phyloP scores from a whole-genome alignment of 768 basidiomycete genomes.

The Amanita pseudoporphyria region DNA sequence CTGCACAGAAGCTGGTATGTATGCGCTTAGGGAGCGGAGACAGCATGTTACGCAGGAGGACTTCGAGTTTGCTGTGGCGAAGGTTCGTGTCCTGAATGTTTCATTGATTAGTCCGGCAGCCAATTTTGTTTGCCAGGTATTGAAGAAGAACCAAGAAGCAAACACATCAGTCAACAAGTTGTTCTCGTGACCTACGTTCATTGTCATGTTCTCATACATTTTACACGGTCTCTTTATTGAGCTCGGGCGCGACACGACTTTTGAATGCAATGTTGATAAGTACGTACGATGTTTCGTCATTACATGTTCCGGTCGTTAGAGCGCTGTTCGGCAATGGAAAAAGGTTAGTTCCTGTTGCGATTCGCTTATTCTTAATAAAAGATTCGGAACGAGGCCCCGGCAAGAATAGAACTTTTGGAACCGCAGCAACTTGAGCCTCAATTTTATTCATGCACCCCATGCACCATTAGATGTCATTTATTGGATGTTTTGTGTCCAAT shows the following conservation, averaged over 20 bases:
- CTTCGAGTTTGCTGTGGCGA: conserved; percentile 32
- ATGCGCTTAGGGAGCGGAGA: conserved; percentile 87
- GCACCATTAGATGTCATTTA: too few species aligned
- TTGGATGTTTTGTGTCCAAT: too few species aligned
- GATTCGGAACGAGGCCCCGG: not conserved
- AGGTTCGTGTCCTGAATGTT: not conserved
- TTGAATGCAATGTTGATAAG: not conserved
- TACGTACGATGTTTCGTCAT: not conserved
- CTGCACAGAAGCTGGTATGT: conserved; percentile 63
- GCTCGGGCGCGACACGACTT: not conserved
- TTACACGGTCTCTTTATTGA: not conserved
- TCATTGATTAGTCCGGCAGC: not conserved
- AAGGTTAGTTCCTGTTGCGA: not conserved
- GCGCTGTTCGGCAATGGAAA: not conserved
- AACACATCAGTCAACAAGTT: conserved; percentile 85
- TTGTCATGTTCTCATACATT: not conserved
- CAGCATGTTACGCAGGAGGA: conserved; percentile 78
- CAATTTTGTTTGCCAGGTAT: conserved; percentile 28
- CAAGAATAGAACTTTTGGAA: not conserved
- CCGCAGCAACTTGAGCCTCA: not conserved
- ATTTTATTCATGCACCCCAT: too few species aligned
- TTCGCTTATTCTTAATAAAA: not conserved
- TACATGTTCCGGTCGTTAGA: not conserved
- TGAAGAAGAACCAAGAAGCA: conserved; percentile 88
- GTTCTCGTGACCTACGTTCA: conserved; percentile 35